Evolutionary conservation across 345 rosid species (phyloP), one percentile per base, ranked within the genome.

Genomic region (Physaria fendleri): DNA sequence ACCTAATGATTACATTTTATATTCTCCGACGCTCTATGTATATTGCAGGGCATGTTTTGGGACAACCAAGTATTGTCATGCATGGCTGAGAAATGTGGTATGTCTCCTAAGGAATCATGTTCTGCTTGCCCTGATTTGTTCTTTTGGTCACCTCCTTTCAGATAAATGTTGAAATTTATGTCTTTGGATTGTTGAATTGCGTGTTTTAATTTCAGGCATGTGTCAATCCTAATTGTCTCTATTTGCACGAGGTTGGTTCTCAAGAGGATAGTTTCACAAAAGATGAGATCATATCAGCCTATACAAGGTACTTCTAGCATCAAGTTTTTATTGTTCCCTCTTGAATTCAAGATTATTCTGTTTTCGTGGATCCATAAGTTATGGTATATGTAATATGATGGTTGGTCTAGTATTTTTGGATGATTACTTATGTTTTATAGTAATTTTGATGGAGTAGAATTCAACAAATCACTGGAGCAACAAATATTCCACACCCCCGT

Each of bases 61-160:
- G 64, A 86, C 95, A 53, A 83, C 95, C 33, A 83, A 86, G 70
- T 86, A 86, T 48, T 86, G 95, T 50, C 90, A 86, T 71, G 85
- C 87, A 40, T 86, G 95, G 95, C 75, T 83, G 54, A 79, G 87
- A 76, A 83, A 81, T 73, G 73, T 71, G 84, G 90, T 85, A 69
- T 10, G 74, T 29, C 15, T 56, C 59, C 65, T 34, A 12, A 14
- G 8, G 22, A 39, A 34, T 13, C 9, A 38, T 18, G 13, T 35
- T 42, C 18, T 45, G 11, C 43, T 38, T 38, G 49, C 33, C 38
- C 5, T 5, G 28, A 12, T 38, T 11, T 16, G 12, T 3, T 48
- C 12, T 46, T 29, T 27, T 55, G 29, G 16, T 12, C 45, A n/a
- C 61, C 46, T 69, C 37, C 8, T 28, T 27, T 39, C 21, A 38